Conservation (phyloP, 805 yeast genomes). For the Wickerhamiella lipophila region DNA sequence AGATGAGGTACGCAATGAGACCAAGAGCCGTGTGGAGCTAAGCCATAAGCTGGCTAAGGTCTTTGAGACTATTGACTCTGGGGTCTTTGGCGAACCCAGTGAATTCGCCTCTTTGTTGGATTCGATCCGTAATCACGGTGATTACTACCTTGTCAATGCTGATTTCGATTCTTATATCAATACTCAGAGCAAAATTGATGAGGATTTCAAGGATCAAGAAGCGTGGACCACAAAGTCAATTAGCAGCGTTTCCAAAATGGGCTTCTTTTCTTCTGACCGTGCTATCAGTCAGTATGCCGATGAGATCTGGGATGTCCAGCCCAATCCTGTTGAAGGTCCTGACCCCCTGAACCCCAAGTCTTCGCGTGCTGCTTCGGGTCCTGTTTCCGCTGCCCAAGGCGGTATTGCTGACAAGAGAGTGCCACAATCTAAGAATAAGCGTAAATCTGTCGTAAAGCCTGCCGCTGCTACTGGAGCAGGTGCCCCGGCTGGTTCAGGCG, state of each 20-base stretch:
- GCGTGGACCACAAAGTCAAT: constrained; percentile 70
- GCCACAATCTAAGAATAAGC: background rate
- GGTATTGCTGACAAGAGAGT: background rate
- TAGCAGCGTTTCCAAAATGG: constrained; percentile 77
- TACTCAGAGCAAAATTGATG: constrained; percentile 66
- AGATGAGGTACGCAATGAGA: constrained; percentile 68
- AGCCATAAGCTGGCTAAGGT: constrained; percentile 53
- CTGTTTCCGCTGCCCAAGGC: constrained; percentile 8
- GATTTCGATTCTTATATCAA: constrained; percentile 80
- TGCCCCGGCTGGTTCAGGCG: background rate
- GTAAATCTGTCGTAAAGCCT: background rate
- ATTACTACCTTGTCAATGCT: constrained; percentile 73
- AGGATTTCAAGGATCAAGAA: constrained; percentile 51
- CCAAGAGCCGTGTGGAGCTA: constrained; percentile 46
- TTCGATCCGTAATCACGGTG: constrained; percentile 61
- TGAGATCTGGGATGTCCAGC: constrained; percentile 85
- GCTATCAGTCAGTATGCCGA: constrained; percentile 89
- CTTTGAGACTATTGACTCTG: constrained; percentile 51
- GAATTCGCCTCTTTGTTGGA: constrained; percentile 55
- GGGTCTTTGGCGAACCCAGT: constrained; percentile 55
- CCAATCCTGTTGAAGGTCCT: constrained; percentile 26
- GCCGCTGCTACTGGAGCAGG: constrained; percentile 4
- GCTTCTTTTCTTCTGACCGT: constrained; percentile 83
- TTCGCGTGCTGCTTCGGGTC: background rate
- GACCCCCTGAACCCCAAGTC: constrained; percentile 5